These are phyloP conservation scores for Fonsecaea nubica DNA, from an alignment of 2,329 filamentous ascomycete species.

Conservation along the genomic window DNA sequence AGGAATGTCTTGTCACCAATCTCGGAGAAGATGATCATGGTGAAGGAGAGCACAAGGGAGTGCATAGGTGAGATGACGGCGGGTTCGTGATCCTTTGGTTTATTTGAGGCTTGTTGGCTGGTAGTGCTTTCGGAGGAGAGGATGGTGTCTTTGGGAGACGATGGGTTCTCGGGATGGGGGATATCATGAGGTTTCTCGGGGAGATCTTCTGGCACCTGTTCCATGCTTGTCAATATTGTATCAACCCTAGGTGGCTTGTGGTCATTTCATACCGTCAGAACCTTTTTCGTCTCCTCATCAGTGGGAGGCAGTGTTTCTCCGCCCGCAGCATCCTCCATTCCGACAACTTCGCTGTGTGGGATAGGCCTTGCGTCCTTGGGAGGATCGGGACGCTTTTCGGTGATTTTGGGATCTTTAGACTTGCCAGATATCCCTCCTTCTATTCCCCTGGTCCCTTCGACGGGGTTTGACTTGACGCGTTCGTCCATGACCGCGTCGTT, in stretches of 20 bases:
- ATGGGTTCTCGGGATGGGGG: conserved; percentile 69
- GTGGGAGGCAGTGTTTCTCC: conserved; percentile 45
- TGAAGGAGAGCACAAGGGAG: conserved; percentile 88
- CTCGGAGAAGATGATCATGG: conserved; percentile 97
- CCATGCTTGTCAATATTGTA: conserved; percentile 17
- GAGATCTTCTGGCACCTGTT: conserved; percentile 80
- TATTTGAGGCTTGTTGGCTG: conserved; percentile 40
- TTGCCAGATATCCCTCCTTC: conserved; percentile 90
- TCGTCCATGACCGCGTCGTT: conserved; percentile 93
- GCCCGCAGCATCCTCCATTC: conserved; percentile 57
- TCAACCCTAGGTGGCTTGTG: conserved; percentile 32
- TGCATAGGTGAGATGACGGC: conserved; percentile 77
- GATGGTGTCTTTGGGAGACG: conserved; percentile 69
- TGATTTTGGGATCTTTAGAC: conserved; percentile 73
- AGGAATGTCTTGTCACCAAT: conserved; percentile 99
- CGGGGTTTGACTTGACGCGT: conserved; percentile 74
- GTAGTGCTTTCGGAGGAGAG: conserved; percentile 56
- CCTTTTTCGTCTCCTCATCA: conserved; percentile 55
- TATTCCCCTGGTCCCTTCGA: conserved; percentile 85
- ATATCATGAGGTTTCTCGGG: conserved; percentile 79
- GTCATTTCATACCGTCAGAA: conserved; percentile 58
- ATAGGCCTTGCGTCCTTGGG: conserved; percentile 86
- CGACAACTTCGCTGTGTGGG: conserved; percentile 79
- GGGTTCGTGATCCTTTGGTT: conserved; percentile 42
- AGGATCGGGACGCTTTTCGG: conserved; percentile 77